Conservation (phyloP, 2,329 filamentous ascomycete species). For the Neonectria neomacrospora region DNA sequence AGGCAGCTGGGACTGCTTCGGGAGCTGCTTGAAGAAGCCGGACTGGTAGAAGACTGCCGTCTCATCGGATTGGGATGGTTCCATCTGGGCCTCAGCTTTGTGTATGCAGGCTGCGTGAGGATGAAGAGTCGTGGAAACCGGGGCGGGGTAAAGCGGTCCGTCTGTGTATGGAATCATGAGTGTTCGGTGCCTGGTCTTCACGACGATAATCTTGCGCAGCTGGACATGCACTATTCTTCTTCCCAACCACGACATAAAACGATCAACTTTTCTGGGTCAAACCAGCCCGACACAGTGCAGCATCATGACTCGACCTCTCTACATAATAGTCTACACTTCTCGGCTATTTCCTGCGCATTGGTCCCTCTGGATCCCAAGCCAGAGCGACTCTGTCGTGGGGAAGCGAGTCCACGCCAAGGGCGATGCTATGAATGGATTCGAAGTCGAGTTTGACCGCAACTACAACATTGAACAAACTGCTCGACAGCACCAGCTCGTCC, state of each 20-base stretch:
- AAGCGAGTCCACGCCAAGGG: constrained; percentile 16
- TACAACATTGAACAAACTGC: constrained; percentile 5
- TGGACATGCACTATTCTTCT: background rate
- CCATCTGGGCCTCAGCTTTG: background rate
- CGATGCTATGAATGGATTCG: constrained; percentile 6
- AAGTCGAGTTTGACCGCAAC: constrained; percentile 18
- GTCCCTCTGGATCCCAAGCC: constrained; percentile 18
- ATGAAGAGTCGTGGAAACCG: background rate
- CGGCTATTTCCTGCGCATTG: constrained; percentile 21
- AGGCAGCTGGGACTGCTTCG: background rate
- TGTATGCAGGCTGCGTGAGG: background rate
- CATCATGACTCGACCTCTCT: constrained; percentile 9
- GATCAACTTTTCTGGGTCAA: background rate
- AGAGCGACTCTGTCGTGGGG: background rate
- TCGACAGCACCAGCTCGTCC: constrained; percentile 2
- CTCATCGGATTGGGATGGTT: background rate
- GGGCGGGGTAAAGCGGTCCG: background rate
- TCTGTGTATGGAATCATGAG: background rate
- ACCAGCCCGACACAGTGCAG: background rate
- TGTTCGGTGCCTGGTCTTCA: background rate
- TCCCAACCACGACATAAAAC: background rate
- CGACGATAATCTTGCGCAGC: background rate
- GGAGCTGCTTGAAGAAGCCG: background rate
- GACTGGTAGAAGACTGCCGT: background rate
- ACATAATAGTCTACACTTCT: constrained; percentile 18